Evolutionary conservation across 129 eudicot genomes (phyloP), one percentile per base, ranked within the genome.

Genomic region (Lactuca saligna): DNA sequence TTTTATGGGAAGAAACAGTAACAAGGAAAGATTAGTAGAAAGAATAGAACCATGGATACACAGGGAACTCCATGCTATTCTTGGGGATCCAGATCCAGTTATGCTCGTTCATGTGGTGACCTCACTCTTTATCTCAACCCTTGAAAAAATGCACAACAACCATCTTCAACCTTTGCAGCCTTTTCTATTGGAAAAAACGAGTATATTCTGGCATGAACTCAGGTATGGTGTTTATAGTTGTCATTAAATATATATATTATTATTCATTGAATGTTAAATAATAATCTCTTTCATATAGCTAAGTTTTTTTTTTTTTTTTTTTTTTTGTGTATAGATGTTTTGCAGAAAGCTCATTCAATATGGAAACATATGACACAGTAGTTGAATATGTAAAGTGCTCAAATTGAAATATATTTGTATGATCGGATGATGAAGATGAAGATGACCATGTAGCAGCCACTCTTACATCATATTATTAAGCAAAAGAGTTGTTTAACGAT

Each of bases 131-230:
- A 65, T 89, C 62, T 71, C 90, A 59, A 64, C 51, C 44, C 64
- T 81, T 56, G 84, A 79, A 68, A 66, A 72, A 64, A 56, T 31
- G 35, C 63, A 39, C 31, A 78, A 66, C 50, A 75, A 77, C 55
- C 69, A 78, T 75, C 82, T 89, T 72, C 66, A 77, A 51, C 74
- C 82, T 56, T 72, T 86, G 78, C 81, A 41, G 16, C 85, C 75
- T 54, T 89, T 86, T 79, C 60, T 89, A 79, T 72, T 74, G 65
- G 87, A 80, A 69, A 69, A 54, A 59, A 77, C 92, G 9, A 68
- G 33, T 51, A 57, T 63, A 37, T 86, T 89, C 66, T 89, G 96
- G 92, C 96, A 88, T 81, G 92, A 88, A 76, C 92, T 88, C 55
- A 81, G 92, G 92, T 88, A 79, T 16, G 74, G 32, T 44, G 7